Evolutionary conservation across 768 basidiomycete genomes (phyloP).

Genomic region (Amanita subjunquillea): DNA sequence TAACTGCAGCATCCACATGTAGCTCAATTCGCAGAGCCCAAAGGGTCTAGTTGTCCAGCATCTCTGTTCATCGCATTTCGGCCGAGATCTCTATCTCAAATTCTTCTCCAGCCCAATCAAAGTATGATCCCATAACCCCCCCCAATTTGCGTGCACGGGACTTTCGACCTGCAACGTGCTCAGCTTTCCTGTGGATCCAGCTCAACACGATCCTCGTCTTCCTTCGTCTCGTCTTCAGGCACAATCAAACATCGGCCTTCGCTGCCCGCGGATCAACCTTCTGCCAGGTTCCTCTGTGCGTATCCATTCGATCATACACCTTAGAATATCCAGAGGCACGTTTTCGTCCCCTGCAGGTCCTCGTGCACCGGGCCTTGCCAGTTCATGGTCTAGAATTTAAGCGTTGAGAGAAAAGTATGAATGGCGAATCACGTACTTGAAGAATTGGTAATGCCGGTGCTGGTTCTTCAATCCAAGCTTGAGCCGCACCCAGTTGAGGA

Average conservation of each 20-base stretch:
- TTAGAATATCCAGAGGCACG: no score
- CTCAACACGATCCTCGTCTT: conserved; percentile 11
- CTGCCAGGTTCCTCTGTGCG: conserved; percentile 1
- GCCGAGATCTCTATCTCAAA: not conserved
- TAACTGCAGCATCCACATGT: conserved; percentile 2
- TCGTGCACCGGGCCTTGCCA: no score
- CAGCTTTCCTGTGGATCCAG: conserved; percentile 6
- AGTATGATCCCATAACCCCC: conserved; percentile 23
- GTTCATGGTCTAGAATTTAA: no score
- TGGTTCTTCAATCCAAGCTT: no score
- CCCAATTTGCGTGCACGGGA: conserved; percentile 34
- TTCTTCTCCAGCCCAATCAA: not conserved
- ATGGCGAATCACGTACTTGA: no score
- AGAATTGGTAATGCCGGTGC: no score
- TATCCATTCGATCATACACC: no score
- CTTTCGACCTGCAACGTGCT: conserved; percentile 21
- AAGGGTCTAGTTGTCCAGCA: conserved; percentile 10
- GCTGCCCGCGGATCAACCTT: conserved; percentile 26
- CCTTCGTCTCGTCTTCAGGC: conserved; percentile 20
- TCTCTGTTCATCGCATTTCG: conserved; percentile 10
- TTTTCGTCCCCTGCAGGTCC: no score
- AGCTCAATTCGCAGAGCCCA: conserved; percentile 17
- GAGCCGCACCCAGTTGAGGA: no score
- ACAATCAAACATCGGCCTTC: conserved; percentile 15
- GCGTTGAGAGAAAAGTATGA: no score